Evolutionary conservation across 148 eudicot species (phyloP).

Genomic region (Silene latifolia): DNA sequence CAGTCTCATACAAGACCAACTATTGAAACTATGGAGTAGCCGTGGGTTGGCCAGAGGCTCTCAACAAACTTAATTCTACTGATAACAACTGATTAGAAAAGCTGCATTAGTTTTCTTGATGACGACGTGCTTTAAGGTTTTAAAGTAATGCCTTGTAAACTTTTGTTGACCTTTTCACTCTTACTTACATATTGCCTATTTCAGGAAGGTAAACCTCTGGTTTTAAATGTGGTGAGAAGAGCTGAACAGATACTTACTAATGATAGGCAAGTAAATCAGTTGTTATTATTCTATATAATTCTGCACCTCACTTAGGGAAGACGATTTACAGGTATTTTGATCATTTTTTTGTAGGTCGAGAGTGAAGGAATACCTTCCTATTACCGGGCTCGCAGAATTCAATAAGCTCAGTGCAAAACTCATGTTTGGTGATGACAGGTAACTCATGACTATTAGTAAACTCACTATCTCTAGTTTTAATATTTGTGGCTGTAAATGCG

Average conservation of each 20-base stretch:
- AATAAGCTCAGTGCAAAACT: constrained; percentile 94
- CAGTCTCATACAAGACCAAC: no score
- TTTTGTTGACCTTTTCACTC: not conserved
- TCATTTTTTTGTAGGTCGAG: constrained; percentile 53
- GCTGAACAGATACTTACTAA: constrained; percentile 81
- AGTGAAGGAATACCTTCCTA: constrained; percentile 91
- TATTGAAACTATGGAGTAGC: no score
- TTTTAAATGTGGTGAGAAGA: constrained; percentile 81
- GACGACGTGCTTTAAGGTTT: not conserved
- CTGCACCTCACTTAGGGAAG: not conserved
- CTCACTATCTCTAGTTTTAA: not conserved
- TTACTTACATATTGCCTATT: not conserved
- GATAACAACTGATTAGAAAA: no score
- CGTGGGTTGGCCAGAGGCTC: no score
- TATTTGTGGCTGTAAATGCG: constrained; percentile 9
- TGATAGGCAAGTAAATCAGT: constrained; percentile 47
- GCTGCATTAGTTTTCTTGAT: no score
- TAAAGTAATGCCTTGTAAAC: not conserved
- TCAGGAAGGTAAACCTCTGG: constrained; percentile 99
- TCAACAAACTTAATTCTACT: not conserved
- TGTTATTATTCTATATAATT: not conserved
- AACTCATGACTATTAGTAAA: not conserved
- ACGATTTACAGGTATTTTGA: not conserved
- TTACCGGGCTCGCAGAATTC: constrained; percentile 88
- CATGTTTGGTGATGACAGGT: constrained; percentile 94